A percentile compares a stretch with the other conserved stretches of the same genome.
These are phyloP conservation scores for Beverwykella pulmonaria DNA, from an alignment of 495 filamentous ascomycete species.

Conservation along the genomic window DNA sequence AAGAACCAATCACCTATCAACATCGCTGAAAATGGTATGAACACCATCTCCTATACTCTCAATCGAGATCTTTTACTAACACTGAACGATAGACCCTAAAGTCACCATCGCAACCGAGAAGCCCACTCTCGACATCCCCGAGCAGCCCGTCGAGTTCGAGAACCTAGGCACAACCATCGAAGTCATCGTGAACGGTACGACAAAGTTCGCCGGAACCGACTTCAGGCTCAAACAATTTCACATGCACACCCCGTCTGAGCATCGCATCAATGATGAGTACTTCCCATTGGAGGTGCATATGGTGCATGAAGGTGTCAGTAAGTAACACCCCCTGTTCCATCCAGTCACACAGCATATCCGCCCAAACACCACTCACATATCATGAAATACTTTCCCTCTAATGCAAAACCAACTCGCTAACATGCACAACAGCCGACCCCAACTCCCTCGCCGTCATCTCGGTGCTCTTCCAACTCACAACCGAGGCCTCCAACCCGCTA, in stretches of 20 bases:
- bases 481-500: conserved; percentile 48
- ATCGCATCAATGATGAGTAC: conserved; percentile 59
- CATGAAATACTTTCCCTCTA: too few species aligned
- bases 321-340: conserved; percentile 21
- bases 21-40: conserved; percentile 54
- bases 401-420: background rate
- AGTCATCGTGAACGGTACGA: conserved; percentile 50
- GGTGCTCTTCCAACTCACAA: conserved; percentile 61
- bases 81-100: conserved; percentile 33
- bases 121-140: conserved; percentile 50
- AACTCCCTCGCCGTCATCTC: conserved; percentile 58
- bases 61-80: background rate
- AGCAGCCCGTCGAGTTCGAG: conserved; percentile 55
- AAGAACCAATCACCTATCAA: conserved; percentile 66
- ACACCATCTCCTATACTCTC: conserved; percentile 3
- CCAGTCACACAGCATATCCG: background rate
- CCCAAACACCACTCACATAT: background rate
- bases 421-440: conserved; percentile 21
- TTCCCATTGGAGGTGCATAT: conserved; percentile 68
- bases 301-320: conserved; percentile 59
- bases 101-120: conserved; percentile 36
- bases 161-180: conserved; percentile 64
- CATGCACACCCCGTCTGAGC: conserved; percentile 71
- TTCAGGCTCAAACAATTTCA: conserved; percentile 68
- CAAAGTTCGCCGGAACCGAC: conserved; percentile 47